Percentiles rank a stretch among this genome's conserved stretches.
Conservation (phyloP, 1,284 basidiomycete genomes). For the Violaceomyces palustris region DNA sequence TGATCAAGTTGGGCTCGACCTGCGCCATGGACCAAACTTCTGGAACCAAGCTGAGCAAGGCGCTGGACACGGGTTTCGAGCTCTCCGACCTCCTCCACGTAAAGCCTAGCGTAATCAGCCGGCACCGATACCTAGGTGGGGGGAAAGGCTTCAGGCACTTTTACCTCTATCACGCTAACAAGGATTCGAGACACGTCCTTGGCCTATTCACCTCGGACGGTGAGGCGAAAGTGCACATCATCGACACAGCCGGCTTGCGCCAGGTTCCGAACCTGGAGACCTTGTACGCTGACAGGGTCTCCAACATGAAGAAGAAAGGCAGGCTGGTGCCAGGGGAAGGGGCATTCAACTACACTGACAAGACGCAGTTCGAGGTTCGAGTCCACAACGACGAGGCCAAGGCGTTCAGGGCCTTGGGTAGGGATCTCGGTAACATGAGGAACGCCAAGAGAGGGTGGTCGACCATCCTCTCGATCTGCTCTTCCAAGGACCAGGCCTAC, state of each 20-base stretch:
- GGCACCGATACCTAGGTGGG: slow-evolving; percentile 71
- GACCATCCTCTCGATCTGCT: slow-evolving; percentile 75
- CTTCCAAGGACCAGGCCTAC: slow-evolving; percentile 75
- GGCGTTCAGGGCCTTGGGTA: slow-evolving; percentile 81
- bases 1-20: slow-evolving; percentile 77
- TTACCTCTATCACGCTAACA: slow-evolving; percentile 83
- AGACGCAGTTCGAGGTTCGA: slow-evolving; percentile 65
- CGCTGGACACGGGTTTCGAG: slow-evolving; percentile 77
- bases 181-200: slow-evolving; percentile 78
- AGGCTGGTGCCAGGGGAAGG: slow-evolving; percentile 36
- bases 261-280: slow-evolving; percentile 76
- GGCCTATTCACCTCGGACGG: slow-evolving; percentile 70
- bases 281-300: slow-evolving; percentile 65
- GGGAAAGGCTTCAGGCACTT: slow-evolving; percentile 73
- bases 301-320: slow-evolving; percentile 36
- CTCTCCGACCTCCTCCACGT: slow-evolving; percentile 75
- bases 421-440: slow-evolving; percentile 67
- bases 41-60: slow-evolving; percentile 69
- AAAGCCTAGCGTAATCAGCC: too few species aligned
- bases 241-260: slow-evolving; percentile 78
- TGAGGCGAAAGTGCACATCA: slow-evolving; percentile 68
- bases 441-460: slow-evolving; percentile 66
- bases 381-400: slow-evolving; percentile 76
- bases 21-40: slow-evolving; percentile 67
- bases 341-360: slow-evolving; percentile 65